These are phyloP conservation scores for Lecanicillium sp. DNA, from an alignment of 2,329 filamentous ascomycete genomes.

Conservation along the genomic window DNA sequence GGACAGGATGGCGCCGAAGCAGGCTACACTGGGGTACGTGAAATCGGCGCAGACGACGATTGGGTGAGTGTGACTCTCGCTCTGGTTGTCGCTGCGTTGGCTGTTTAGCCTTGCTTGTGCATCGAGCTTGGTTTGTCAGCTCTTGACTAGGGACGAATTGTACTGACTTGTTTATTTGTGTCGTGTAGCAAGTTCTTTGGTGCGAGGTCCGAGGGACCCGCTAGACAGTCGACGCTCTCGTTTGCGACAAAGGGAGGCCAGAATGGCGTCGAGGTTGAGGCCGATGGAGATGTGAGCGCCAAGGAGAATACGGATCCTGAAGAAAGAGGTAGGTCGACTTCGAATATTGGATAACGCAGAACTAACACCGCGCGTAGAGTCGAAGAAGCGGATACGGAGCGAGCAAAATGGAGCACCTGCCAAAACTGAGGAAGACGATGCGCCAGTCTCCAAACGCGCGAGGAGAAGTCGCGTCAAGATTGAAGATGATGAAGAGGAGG, in stretches of 20 bases:
- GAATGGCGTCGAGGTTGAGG: slow-evolving; percentile 24
- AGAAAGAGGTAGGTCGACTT: slow-evolving; percentile 26
- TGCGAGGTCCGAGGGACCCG: slow-evolving; percentile 43
- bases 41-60: slow-evolving; percentile 65
- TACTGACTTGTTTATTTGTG: slow-evolving; percentile 2
- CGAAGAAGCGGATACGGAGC: slow-evolving; percentile 38
- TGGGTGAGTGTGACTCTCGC: slow-evolving; percentile 45
- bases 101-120: too few relatives aligned
- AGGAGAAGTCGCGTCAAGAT: slow-evolving; percentile 39
- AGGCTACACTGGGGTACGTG: slow-evolving; percentile 85
- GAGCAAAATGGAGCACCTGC: slow-evolving; percentile 4
- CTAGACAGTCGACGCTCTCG: slow-evolving; percentile 70
- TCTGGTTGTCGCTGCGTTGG: too few relatives aligned
- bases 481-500: slow-evolving; percentile 45
- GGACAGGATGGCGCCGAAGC: slow-evolving; percentile 48
- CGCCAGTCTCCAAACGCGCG: slow-evolving; percentile 52
- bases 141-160: neutral
- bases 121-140: too few relatives aligned
- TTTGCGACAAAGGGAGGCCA: slow-evolving; percentile 53
- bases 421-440: slow-evolving; percentile 43
- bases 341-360: slow-evolving; percentile 1
- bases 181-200: slow-evolving; percentile 75
- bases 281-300: slow-evolving; percentile 18
- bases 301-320: slow-evolving; percentile 31
- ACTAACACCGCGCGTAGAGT: slow-evolving; percentile 20